Conservation (phyloP, 2,329 filamentous ascomycete genomes). For the Aureobasidium sp. region DNA sequence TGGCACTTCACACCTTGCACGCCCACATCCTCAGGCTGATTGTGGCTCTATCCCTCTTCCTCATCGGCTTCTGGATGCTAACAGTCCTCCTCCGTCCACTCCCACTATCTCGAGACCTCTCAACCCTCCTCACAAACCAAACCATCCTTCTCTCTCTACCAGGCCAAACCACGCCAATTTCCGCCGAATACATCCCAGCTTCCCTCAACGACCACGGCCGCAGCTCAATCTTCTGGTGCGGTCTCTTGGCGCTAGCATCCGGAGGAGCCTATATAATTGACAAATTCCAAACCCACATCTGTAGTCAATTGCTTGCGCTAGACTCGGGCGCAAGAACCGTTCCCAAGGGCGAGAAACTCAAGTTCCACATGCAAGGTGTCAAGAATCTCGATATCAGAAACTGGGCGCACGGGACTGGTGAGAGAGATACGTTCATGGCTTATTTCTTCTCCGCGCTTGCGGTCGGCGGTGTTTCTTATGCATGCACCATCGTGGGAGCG, state of each 20-base stretch:
- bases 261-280: not conserved
- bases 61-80: too few species aligned
- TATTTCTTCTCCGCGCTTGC: not conserved
- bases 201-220: not conserved
- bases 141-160: too few species aligned
- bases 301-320: not conserved
- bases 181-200: not conserved
- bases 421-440: not conserved
- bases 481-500: not conserved
- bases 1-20: too few species aligned
- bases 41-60: too few species aligned
- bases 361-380: not conserved
- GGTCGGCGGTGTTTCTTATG: not conserved
- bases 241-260: not conserved
- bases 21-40: too few species aligned
- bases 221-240: not conserved
- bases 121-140: too few species aligned
- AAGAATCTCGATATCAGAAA: not conserved
- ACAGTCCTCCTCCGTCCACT: too few species aligned
- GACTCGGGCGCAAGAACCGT: not conserved
- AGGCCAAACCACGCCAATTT: too few species aligned
- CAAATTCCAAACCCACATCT: not conserved
- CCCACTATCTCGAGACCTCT: too few species aligned
- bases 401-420: not conserved
- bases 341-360: not conserved